Evolutionary conservation across 441 rosid species (phyloP), one percentile per base, ranked within the genome.

Genomic region (Aquilaria agallochum): DNA sequence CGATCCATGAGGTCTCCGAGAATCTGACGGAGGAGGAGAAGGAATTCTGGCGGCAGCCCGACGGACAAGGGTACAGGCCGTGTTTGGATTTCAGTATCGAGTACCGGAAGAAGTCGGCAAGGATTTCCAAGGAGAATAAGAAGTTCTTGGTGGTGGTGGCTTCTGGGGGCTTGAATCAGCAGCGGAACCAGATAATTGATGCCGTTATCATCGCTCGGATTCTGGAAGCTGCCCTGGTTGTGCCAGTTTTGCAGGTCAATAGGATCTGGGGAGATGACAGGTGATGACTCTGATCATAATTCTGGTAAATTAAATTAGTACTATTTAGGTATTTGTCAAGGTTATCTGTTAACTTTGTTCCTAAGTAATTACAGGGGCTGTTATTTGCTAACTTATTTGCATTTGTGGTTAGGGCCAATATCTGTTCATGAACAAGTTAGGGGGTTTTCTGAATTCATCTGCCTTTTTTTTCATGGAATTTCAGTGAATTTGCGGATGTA

Each of bases 131-230:
- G 72, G 90, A 87, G 80, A 90, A 73, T 71, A 80, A 66, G 69
- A 73, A 78, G 66, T 90, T 79, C 78, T 73, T 90, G 77, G 76
- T 90, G 54, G 88, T 84, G 46, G 91, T 88, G 11, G 97, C 69
- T 44, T 75, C 89, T 0, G 94, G 96, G 7, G 96, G 96, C 59
- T 59, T 85, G 68, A 83, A 89, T 58, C 96, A 87, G 66, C 92
- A 89, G 62, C 78, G 81, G 65, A 87, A 82, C 75, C 94, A 89
- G 76, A 87, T 89, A 55, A 78, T 85, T 52, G 90, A 89, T 58
- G 92, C 92, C 58, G 96, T 89, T 57, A 90, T 89, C 5, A 85
- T 90, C 31, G 92, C 97, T 1, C 78, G 83, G 73, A 78, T 87
- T 78, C 92, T 90, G 59, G 90, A 77, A 75, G 90, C 92, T 13